phyloP scores from a whole-genome alignment of 257 asterid genomes.

The Gardenia jasminoides region DNA sequence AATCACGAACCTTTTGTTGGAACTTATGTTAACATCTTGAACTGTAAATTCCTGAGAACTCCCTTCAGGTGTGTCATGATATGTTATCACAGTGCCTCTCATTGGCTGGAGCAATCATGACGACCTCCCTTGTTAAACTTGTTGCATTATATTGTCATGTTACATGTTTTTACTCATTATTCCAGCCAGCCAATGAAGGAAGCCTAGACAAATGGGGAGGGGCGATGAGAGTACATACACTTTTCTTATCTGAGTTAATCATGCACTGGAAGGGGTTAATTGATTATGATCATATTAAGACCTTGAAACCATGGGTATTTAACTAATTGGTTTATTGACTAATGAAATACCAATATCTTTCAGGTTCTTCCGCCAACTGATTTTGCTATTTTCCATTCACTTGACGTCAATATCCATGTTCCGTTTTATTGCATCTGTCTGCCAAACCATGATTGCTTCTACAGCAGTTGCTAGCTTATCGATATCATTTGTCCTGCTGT shows the following conservation, averaged over 20 bases:
- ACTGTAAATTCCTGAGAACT: not conserved
- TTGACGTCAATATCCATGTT: conserved; percentile 56
- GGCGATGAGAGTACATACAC: too few species aligned
- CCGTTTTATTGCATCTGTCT: conserved; percentile 61
- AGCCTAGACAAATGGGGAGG: too few species aligned
- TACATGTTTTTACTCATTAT: too few species aligned
- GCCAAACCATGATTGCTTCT: conserved; percentile 43
- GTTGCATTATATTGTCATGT: too few species aligned
- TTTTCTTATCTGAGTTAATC: too few species aligned
- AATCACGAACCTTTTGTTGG: not conserved
- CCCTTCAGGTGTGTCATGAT: not conserved
- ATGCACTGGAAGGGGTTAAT: too few species aligned
- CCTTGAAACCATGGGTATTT: not conserved
- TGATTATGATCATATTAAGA: not conserved
- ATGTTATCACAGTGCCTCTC: not conserved
- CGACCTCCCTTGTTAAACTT: too few species aligned
- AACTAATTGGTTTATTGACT: not conserved
- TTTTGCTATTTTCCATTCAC: conserved; percentile 48
- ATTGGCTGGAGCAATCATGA: not conserved
- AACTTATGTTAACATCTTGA: not conserved
- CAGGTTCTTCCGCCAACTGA: conserved; percentile 58
- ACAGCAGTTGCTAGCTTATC: conserved; percentile 44
- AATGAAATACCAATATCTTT: not conserved
- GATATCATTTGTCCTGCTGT: conserved; percentile 31
- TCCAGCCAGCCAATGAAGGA: too few species aligned